Evolutionary conservation across 2,329 filamentous ascomycete species (phyloP), one percentile per base, ranked within the genome.

Genomic region (Xylariales sp.): DNA sequence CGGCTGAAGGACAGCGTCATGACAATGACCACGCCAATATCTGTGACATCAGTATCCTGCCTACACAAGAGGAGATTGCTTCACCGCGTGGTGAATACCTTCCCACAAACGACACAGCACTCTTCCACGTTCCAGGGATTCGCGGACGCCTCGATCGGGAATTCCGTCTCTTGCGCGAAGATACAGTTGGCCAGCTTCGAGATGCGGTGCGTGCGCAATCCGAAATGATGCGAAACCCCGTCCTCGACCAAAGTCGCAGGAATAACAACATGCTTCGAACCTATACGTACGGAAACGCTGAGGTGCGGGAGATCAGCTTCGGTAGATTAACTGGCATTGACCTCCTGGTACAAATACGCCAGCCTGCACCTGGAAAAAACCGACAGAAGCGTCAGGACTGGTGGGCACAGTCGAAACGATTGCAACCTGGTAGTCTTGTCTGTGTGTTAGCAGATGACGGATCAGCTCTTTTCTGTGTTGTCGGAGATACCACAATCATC

Each of bases 111-210:
- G 63, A 73, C 49, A 51, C 65, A 3, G 51, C 56, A 0, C 56
- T 58, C 7, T 64, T 63, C 43, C 66, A 74, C 47, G 53, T 65
- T 12, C 48, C 54, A 3, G 69, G 71, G 1, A 63, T 72, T 9
- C 56, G 54, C 4, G 72, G 74, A 2, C 63, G 74, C 1, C 53
- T 80, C 0, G 76, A 80, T 52, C 61, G 69, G 41, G 69, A 79
- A 40, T 80, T 80, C 36, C 67, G 76, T 12, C 64, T 80, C 1
- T 53, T 79, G 2, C 65, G 76, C 3, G 72, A 79, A 53, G 75
- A 80, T 47, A 75, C 69, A 0, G 60, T 79, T 3, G 73, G 73
- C 0, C 69, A 76, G 43, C 58, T 80, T 4, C 63, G 72, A 27
- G 70, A 78, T 48, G 65, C 65, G 1, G 65, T 75, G 3, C 61